phyloP scores from a whole-genome alignment of 495 filamentous ascomycete genomes.

The Jackrogersella minutella region DNA sequence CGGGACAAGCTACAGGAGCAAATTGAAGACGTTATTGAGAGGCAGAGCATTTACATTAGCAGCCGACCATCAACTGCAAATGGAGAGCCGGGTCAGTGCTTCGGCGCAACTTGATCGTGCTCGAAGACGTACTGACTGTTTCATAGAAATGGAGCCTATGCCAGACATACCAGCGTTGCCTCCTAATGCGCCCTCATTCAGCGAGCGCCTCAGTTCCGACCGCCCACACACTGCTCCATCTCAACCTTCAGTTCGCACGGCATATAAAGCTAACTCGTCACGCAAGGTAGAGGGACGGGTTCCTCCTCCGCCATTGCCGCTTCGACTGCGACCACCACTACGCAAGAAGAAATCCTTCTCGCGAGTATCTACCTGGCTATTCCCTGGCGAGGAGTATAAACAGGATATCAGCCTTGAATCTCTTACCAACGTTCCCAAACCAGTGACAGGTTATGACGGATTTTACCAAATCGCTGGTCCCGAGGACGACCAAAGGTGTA shows the following conservation, averaged over 20 bases:
- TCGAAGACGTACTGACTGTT: slow-evolving; percentile 23
- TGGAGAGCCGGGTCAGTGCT: slow-evolving; percentile 39
- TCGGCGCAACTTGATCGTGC: not conserved
- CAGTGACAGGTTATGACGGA: slow-evolving; percentile 56
- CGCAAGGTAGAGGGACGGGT: slow-evolving; percentile 45
- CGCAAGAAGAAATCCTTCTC: slow-evolving; percentile 67
- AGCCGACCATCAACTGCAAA: slow-evolving; percentile 58
- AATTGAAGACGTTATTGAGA: slow-evolving; percentile 61
- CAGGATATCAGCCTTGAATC: slow-evolving; percentile 51
- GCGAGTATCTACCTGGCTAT: slow-evolving; percentile 63
- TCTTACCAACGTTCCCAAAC: slow-evolving; percentile 58
- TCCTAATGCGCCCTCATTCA: slow-evolving; percentile 58
- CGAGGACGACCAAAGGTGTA: slow-evolving; percentile 40
- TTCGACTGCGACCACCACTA: slow-evolving; percentile 58
- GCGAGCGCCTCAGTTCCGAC: slow-evolving; percentile 56
- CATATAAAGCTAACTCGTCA: slow-evolving; percentile 42
- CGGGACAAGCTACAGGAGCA: slow-evolving; percentile 60
- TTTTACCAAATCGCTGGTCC: slow-evolving; percentile 61
- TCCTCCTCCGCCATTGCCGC: slow-evolving; percentile 61
- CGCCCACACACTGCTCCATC: slow-evolving; percentile 49
- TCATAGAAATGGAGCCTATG: slow-evolving; percentile 53
- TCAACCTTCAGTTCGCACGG: slow-evolving; percentile 24
- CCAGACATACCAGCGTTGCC: slow-evolving; percentile 57
- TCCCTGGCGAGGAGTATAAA: slow-evolving; percentile 48
- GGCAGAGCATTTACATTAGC: slow-evolving; percentile 59